Evolutionary conservation across 768 basidiomycete genomes (phyloP).

Genomic region (Naematelia aurantialba): DNA sequence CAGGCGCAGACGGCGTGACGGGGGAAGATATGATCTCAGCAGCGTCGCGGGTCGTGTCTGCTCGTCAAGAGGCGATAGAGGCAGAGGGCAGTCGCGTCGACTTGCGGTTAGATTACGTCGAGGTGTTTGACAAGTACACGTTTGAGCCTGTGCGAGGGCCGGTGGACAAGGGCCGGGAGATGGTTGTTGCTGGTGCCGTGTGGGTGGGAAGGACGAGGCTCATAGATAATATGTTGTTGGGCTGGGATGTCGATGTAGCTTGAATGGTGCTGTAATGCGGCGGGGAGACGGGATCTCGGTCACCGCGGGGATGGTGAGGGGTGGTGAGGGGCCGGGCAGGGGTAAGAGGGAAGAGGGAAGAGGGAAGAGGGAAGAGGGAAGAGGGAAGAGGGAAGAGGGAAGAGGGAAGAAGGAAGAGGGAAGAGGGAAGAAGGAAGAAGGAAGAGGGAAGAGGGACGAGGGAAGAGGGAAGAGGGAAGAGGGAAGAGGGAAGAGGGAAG

Average conservation of each 20-base stretch:
- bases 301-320: no score
- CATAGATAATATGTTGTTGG: constrained; percentile 87
- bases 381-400: no score
- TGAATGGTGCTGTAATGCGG: no score
- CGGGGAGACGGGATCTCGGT: no score
- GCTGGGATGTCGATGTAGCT: constrained; percentile 47
- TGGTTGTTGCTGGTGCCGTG: constrained; percentile 79
- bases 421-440: no score
- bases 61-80: constrained; percentile 24
- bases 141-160: constrained; percentile 61
- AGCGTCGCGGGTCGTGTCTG: constrained; percentile 22
- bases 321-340: no score
- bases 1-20: constrained; percentile 14
- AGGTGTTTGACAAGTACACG: constrained; percentile 75
- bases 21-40: constrained; percentile 30
- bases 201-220: constrained; percentile 81
- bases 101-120: constrained; percentile 74
- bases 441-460: no score
- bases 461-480: no score
- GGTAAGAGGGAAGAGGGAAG: no score
- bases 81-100: constrained; percentile 52
- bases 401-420: no score
- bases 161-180: constrained; percentile 51
- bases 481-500: no score
- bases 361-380: no score